These are phyloP conservation scores for Neonothopanus nambi DNA, from an alignment of 1,284 basidiomycete species.

Conservation along the genomic window DNA sequence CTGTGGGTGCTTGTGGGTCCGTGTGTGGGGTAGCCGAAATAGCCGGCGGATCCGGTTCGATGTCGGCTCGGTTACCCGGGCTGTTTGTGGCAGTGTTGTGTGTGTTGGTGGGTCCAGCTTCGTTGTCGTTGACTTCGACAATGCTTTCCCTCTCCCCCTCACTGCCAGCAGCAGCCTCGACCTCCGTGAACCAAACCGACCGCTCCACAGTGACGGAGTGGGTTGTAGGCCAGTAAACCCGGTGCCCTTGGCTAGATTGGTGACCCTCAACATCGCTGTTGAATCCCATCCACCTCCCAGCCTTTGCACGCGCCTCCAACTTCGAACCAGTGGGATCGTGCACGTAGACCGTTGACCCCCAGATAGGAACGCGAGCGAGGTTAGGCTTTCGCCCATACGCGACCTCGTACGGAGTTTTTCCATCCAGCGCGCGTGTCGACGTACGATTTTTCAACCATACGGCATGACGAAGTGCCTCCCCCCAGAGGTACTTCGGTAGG, in stretches of 20 bases:
- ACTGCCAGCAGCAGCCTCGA: no score
- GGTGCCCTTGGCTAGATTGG: no score
- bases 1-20: no score
- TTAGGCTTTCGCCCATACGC: background rate
- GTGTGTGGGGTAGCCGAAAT: no score
- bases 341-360: background rate
- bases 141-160: no score
- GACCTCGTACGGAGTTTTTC: background rate
- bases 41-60: no score
- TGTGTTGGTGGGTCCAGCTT: no score
- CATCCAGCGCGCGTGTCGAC: conserved; percentile 5
- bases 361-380: background rate
- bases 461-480: conserved; percentile 17
- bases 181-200: background rate
- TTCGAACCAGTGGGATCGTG: background rate
- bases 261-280: background rate
- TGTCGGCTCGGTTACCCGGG: no score
- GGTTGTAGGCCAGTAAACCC: no score
- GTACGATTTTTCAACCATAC: conserved; percentile 29
- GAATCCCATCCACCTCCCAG: background rate
- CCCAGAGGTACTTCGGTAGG: no score
- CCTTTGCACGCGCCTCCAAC: background rate
- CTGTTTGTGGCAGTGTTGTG: no score
- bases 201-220: background rate
- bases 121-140: no score